These are phyloP conservation scores for Suillus paluster DNA, from an alignment of 768 basidiomycete species.

Conservation along the genomic window DNA sequence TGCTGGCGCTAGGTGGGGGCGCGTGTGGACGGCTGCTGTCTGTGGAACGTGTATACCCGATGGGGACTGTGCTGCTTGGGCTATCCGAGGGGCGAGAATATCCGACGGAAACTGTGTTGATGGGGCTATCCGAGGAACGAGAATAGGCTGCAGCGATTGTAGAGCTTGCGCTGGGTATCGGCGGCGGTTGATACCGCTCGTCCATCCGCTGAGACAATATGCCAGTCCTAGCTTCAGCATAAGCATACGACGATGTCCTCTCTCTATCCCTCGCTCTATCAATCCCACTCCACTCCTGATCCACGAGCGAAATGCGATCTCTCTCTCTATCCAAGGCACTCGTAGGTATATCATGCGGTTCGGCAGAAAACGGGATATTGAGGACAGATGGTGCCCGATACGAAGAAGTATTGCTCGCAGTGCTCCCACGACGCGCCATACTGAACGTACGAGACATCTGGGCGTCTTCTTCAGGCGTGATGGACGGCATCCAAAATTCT, in stretches of 20 bases:
- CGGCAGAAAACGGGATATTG: constrained; percentile 41
- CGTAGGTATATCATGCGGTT: constrained; percentile 21
- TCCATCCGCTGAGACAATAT: constrained; percentile 15
- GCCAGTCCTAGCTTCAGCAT: constrained; percentile 28
- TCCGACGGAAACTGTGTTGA: not conserved
- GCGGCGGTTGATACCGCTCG: constrained; percentile 19
- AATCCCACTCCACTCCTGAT: constrained; percentile 33
- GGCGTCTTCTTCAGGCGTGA: constrained; percentile 49
- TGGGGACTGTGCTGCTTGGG: not conserved
- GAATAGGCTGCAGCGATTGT: not conserved
- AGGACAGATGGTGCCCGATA: constrained; percentile 46
- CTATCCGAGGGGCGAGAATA: not conserved
- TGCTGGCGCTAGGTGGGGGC: constrained; percentile 34
- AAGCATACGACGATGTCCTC: constrained; percentile 13
- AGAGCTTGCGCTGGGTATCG: constrained; percentile 21
- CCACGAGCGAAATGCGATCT: constrained; percentile 26
- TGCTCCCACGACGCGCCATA: constrained; percentile 52
- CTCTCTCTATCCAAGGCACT: constrained; percentile 31
- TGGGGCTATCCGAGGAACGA: not conserved
- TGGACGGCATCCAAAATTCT: constrained; percentile 55
- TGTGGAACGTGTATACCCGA: constrained; percentile 13
- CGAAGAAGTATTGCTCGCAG: constrained; percentile 54
- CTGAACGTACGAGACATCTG: constrained; percentile 44
- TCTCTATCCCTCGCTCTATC: constrained; percentile 31
- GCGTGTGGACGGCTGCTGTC: constrained; percentile 20